A percentile compares a stretch with the other conserved stretches of the same genome.
Conservation (phyloP, 164 flowering plant species). For the Vitis vinifera region ASM3070453v1 NC_081809.1:3650001-3650500, state of each 20-base stretch:
- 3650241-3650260: no score
- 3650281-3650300: no score
- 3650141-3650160: no score
- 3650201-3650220: no score
- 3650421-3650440: conserved; percentile 97
- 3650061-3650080: no score
- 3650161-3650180: no score
- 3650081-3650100: no score
- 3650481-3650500: neutral
- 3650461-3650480: conserved; percentile 1
- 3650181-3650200: no score
- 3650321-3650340: neutral
- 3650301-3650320: neutral
- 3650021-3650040: neutral
- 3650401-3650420: conserved; percentile 92
- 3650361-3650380: neutral
- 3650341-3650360: conserved; percentile 1
- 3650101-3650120: neutral
- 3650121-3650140: no score
- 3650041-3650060: no score
- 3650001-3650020: neutral
- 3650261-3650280: no score
- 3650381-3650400: conserved; percentile 71
- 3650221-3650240: no score
- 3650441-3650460: conserved; percentile 99